phyloP scores from a whole-genome alignment of 305 asterid species.

The Salvia sclarea region DNA sequence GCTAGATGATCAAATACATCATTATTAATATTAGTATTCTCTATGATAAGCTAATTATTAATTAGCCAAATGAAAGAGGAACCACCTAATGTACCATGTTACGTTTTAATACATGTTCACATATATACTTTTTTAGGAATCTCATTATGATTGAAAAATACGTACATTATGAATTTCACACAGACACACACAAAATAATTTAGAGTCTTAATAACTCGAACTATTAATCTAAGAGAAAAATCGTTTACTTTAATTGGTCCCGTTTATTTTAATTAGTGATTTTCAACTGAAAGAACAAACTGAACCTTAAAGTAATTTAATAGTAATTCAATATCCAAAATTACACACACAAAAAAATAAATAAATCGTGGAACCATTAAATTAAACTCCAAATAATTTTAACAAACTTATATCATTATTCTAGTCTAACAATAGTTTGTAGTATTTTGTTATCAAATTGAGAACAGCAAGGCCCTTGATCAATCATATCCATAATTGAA shows the following conservation, averaged over 20 bases:
- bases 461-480: not conserved
- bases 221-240: too few relatives aligned
- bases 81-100: not conserved
- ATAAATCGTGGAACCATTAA: too few relatives aligned
- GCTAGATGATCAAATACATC: not conserved
- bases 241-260: too few relatives aligned
- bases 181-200: too few relatives aligned
- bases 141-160: not conserved
- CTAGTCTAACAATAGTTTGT: not conserved
- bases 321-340: too few relatives aligned
- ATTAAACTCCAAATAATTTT: not conserved
- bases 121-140: not conserved
- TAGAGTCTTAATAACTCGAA: too few relatives aligned
- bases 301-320: not conserved
- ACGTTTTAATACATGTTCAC: not conserved
- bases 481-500: not conserved
- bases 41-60: not conserved
- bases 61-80: not conserved
- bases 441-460: not conserved
- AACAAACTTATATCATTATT: not conserved
- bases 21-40: not conserved
- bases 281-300: too few relatives aligned
- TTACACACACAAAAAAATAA: not conserved
- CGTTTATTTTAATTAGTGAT: too few relatives aligned
- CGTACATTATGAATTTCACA: not conserved